phyloP scores from a whole-genome alignment of 768 basidiomycete genomes.

The Sarcodon sp. region DNA sequence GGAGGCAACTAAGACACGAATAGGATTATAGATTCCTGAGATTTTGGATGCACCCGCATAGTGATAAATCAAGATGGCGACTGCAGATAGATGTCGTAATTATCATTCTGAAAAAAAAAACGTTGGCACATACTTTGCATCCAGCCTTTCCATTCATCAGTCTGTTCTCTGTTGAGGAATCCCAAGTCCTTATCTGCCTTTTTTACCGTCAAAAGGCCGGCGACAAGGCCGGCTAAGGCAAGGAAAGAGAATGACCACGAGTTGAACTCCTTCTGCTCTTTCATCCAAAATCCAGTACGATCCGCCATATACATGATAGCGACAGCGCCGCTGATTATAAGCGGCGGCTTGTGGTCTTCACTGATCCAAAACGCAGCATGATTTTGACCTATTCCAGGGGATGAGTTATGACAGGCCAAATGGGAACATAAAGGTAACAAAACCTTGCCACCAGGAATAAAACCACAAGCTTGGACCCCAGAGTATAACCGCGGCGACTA shows the following conservation, averaged over 20 bases:
- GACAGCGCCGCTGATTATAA: constrained; percentile 55
- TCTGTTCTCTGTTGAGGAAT: constrained; percentile 85
- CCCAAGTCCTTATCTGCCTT: constrained; percentile 74
- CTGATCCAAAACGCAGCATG: constrained; percentile 12
- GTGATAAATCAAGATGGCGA: constrained; percentile 87
- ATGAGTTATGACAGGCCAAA: background rate
- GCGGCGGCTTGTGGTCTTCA: constrained; percentile 29
- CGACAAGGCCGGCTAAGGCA: constrained; percentile 33
- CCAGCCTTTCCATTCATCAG: constrained; percentile 98
- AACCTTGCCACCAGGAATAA: constrained; percentile 16
- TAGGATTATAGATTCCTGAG: constrained; percentile 87
- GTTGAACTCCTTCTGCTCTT: constrained; percentile 80
- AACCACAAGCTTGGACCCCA: constrained; percentile 38
- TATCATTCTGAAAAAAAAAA: background rate
- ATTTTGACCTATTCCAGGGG: constrained; percentile 7
- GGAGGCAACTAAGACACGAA: constrained; percentile 78
- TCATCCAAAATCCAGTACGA: constrained; percentile 77
- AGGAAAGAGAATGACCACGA: constrained; percentile 54
- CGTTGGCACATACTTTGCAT: constrained; percentile 66
- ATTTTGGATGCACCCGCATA: constrained; percentile 84
- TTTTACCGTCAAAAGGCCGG: constrained; percentile 55
- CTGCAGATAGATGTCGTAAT: constrained; percentile 22
- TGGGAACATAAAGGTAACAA: constrained; percentile 3
- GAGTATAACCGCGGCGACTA: constrained; percentile 32
- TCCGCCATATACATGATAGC: constrained; percentile 70